Conservation (phyloP, 2,329 filamentous ascomycete genomes). For the Neonectria neomacrospora region DNA sequence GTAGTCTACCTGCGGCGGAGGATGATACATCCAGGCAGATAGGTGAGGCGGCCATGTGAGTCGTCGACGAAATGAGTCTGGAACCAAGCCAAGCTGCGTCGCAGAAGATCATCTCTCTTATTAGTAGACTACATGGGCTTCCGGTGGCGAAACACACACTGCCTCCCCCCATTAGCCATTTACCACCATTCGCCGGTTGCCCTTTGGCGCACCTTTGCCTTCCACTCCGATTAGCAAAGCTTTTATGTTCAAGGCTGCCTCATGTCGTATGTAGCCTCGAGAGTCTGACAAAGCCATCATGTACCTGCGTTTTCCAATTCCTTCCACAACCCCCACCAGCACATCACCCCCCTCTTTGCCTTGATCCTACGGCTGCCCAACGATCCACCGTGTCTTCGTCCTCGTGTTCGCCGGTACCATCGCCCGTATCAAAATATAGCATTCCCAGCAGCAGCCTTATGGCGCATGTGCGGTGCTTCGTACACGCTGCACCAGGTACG, state of each 20-base stretch:
- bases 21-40: constrained; percentile 13
- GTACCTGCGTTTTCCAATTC: constrained; percentile 27
- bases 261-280: neutral
- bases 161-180: neutral
- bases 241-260: constrained; percentile 9
- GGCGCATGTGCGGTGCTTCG: constrained; percentile 4
- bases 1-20: neutral
- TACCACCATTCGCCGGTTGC: neutral
- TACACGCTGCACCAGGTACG: neutral
- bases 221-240: neutral
- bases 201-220: neutral
- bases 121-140: constrained; percentile 13
- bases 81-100: neutral
- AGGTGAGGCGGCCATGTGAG: constrained; percentile 3
- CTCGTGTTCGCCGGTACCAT: neutral
- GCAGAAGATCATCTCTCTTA: constrained; percentile 24
- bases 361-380: constrained; percentile 3
- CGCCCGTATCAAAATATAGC: neutral
- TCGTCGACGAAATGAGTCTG: constrained; percentile 19
- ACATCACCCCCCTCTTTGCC: neutral
- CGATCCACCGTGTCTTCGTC: neutral
- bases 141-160: constrained; percentile 17
- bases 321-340: constrained; percentile 4
- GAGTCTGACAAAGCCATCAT: constrained; percentile 1
- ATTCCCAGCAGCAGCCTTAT: constrained; percentile 11